Evolutionary conservation across 371 early-diverging fungal species (phyloP).

Genomic region (Cokeromyces recurvatus): DNA sequence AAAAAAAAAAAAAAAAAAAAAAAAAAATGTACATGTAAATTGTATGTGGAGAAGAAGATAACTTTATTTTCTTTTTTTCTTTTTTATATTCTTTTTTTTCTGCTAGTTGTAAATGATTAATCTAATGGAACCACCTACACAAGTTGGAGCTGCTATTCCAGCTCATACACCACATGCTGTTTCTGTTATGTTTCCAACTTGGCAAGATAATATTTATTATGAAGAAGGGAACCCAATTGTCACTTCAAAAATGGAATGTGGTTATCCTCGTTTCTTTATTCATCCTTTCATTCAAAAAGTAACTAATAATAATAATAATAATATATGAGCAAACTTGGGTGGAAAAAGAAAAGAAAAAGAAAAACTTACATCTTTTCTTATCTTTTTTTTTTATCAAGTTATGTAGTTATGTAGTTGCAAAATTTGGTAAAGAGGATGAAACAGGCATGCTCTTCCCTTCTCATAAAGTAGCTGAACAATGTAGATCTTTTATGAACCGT

Average conservation of each 20-base stretch:
- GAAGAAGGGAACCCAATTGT: conserved; percentile 83
- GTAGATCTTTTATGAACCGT: conserved; percentile 60
- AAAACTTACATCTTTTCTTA: not conserved
- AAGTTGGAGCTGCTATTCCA: conserved; percentile 64
- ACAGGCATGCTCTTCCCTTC: conserved; percentile 74
- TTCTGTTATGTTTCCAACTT: conserved; percentile 89
- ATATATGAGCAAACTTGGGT: too few relatives aligned
- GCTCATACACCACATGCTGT: conserved; percentile 82
- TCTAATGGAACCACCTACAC: conserved; percentile 30
- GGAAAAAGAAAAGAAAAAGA: too few relatives aligned
- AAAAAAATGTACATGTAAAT: too few relatives aligned
- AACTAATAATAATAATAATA: conserved; percentile 11
- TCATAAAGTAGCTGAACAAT: conserved; percentile 61
- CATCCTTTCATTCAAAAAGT: conserved; percentile 68
- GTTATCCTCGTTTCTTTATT: conserved; percentile 95
- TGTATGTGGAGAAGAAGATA: too few relatives aligned
- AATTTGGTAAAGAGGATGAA: conserved; percentile 65
- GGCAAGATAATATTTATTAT: conserved; percentile 88
- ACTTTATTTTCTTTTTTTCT: too few relatives aligned
- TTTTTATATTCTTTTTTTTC: too few relatives aligned
- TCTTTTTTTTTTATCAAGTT: conserved; percentile 11
- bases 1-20: too few relatives aligned
- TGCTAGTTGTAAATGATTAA: too few relatives aligned
- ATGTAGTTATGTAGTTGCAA: conserved; percentile 47
- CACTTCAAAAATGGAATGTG: conserved; percentile 69